phyloP scores from a whole-genome alignment of 768 basidiomycete genomes.

The Collybia sp. region DNA sequence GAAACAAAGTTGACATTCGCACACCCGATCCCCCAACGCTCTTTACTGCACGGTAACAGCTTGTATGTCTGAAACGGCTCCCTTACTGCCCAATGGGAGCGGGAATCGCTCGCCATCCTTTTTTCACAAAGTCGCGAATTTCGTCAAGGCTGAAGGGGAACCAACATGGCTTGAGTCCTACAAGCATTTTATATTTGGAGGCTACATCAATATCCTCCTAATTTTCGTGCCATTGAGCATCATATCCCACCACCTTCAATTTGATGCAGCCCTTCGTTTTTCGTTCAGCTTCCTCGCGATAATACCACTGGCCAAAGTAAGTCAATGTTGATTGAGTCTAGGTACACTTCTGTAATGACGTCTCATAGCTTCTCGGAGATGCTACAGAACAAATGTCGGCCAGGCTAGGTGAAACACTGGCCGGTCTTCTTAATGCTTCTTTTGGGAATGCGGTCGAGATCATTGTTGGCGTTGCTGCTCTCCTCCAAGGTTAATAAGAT shows the following conservation, averaged over 20 bases:
- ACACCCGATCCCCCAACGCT: neutral
- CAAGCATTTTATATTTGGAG: conserved; percentile 55
- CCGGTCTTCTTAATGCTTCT: conserved; percentile 82
- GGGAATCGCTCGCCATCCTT: conserved; percentile 15
- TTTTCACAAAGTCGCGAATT: conserved; percentile 27
- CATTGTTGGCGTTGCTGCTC: conserved; percentile 83
- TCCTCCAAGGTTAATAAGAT: conserved; percentile 56
- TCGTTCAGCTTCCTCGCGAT: conserved; percentile 78
- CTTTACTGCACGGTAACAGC: conserved; percentile 21
- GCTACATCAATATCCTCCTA: conserved; percentile 74
- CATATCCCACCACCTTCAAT: conserved; percentile 56
- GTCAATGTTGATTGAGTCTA: conserved; percentile 6
- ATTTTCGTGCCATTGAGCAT: conserved; percentile 75
- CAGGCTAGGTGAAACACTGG: conserved; percentile 78
- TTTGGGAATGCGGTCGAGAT: conserved; percentile 86
- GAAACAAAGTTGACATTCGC: neutral
- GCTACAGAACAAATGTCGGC: conserved; percentile 79
- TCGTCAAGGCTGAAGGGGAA: conserved; percentile 57
- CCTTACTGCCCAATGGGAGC: conserved; percentile 44
- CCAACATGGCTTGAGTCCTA: conserved; percentile 58
- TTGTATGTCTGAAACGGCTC: conserved; percentile 36
- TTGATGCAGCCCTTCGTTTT: conserved; percentile 77
- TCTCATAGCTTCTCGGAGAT: conserved; percentile 62
- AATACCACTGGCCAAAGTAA: conserved; percentile 81
- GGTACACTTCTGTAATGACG: neutral